Conservation (phyloP, 192 early-diverging fungal genomes). For the Podila minutissima region DNA sequence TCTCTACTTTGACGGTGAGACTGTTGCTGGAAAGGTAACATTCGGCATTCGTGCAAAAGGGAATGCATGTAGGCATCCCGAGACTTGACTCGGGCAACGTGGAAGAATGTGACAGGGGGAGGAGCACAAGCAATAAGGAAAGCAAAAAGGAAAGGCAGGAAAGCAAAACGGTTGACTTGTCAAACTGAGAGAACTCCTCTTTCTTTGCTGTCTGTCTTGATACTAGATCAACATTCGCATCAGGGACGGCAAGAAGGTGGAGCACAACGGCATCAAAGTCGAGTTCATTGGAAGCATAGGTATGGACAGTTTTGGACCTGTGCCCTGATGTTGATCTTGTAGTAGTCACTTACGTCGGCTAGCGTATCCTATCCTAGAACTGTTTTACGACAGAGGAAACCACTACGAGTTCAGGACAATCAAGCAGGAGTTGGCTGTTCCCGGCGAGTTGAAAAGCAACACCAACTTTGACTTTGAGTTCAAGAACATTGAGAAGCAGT, state of each 20-base stretch:
- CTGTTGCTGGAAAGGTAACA: constrained; percentile 90
- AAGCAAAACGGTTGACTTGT: no score
- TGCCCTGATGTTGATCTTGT: no score
- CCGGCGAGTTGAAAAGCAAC: constrained; percentile 88
- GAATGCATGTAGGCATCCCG: no score
- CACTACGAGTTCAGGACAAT: constrained; percentile 95
- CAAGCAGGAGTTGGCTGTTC: constrained; percentile 93
- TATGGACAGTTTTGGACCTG: constrained; percentile 40
- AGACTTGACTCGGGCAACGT: no score
- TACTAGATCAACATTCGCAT: constrained; percentile 77
- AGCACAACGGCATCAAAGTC: constrained; percentile 98
- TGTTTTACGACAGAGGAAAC: constrained; percentile 95
- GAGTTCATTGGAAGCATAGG: constrained; percentile 99
- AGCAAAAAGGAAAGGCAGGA: no score
- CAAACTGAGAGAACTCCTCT: background rate
- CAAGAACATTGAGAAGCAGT: constrained; percentile 99
- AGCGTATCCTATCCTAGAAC: constrained; percentile 62
- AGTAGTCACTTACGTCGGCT: no score
- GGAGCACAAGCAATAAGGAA: no score
- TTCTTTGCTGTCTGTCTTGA: constrained; percentile 1
- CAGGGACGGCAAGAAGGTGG: constrained; percentile 91
- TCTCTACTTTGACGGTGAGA: constrained; percentile 96
- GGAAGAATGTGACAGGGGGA: no score
- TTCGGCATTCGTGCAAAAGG: background rate
- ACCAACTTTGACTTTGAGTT: constrained; percentile 95